These are phyloP conservation scores for Epichloe sibirici DNA, from an alignment of 2,329 filamentous ascomycete genomes.

Conservation along the genomic window DNA sequence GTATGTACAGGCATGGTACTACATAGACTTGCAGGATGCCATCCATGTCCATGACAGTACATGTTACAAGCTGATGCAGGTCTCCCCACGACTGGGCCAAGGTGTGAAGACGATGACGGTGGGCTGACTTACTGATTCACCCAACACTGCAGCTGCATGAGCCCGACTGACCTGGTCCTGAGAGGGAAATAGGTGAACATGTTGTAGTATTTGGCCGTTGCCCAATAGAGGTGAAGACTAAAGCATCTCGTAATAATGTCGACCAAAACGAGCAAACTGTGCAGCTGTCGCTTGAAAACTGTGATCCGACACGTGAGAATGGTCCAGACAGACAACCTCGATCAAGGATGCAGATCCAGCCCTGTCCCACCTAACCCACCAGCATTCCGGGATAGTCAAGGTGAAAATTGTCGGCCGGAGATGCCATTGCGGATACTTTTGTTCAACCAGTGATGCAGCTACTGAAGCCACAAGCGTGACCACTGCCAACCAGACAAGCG, in stretches of 20 bases:
- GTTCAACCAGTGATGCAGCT: conserved; percentile 1
- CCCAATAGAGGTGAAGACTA: conserved; percentile 2
- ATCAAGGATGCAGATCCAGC: too few species aligned
- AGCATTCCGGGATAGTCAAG: neutral
- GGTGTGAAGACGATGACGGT: neutral
- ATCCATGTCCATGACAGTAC: neutral
- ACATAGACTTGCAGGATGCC: neutral
- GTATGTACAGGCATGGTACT: neutral
- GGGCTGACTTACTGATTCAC: conserved; percentile 2
- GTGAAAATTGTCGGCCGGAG: neutral
- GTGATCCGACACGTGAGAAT: too few species aligned
- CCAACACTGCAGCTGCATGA: conserved; percentile 8
- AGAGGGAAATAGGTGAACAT: conserved; percentile 4
- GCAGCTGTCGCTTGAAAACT: too few species aligned
- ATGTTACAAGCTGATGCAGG: neutral
- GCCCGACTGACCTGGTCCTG: conserved; percentile 9
- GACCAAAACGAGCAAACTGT: too few species aligned
- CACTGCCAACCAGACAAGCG: neutral
- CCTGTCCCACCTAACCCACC: too few species aligned
- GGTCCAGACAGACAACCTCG: too few species aligned
- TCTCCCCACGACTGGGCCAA: neutral
- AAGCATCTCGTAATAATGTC: too few species aligned
- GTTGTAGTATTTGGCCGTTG: conserved; percentile 1
- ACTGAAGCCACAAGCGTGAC: conserved; percentile 3
- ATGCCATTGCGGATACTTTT: neutral